Evolutionary conservation across 805 yeast species (phyloP).

Genomic region (Lachancea fermentati): DNA sequence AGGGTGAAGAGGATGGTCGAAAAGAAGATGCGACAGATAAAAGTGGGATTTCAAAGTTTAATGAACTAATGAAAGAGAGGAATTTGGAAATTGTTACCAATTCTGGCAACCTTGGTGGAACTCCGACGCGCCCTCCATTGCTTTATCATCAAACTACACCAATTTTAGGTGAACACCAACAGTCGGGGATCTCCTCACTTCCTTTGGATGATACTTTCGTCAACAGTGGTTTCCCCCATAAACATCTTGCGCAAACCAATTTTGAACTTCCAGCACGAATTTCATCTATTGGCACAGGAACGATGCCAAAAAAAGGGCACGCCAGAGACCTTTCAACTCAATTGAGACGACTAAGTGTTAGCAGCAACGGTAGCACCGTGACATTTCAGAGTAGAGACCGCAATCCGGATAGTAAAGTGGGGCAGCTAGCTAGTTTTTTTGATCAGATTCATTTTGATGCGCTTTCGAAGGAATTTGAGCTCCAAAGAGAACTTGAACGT

Average conservation of each 20-base stretch:
- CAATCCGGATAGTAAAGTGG: slow-evolving; percentile 43
- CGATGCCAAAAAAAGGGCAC: neutral
- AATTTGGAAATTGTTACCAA: neutral
- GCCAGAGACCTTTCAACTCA: neutral
- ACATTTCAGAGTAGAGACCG: slow-evolving; percentile 14
- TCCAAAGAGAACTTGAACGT: slow-evolving; percentile 78
- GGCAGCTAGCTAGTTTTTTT: slow-evolving; percentile 59
- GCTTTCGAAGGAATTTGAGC: slow-evolving; percentile 76
- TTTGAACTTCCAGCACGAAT: neutral
- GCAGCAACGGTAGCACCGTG: slow-evolving; percentile 12
- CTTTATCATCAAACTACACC: slow-evolving; percentile 5
- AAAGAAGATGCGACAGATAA: neutral
- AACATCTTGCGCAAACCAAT: neutral
- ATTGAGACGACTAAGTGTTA: slow-evolving; percentile 11
- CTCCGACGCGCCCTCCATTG: slow-evolving; percentile 7
- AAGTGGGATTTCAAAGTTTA: neutral
- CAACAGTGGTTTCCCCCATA: neutral
- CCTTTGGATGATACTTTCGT: slow-evolving; percentile 6
- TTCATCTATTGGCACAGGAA: neutral
- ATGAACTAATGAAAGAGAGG: neutral
- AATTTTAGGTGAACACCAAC: neutral
- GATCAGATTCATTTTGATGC: slow-evolving; percentile 76
- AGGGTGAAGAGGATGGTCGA: neutral
- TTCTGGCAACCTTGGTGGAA: too few relatives aligned
- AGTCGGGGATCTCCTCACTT: neutral